Evolutionary conservation across 169 alveolate genomes (phyloP).

Genomic region (Plasmodium coatneyi): DNA sequence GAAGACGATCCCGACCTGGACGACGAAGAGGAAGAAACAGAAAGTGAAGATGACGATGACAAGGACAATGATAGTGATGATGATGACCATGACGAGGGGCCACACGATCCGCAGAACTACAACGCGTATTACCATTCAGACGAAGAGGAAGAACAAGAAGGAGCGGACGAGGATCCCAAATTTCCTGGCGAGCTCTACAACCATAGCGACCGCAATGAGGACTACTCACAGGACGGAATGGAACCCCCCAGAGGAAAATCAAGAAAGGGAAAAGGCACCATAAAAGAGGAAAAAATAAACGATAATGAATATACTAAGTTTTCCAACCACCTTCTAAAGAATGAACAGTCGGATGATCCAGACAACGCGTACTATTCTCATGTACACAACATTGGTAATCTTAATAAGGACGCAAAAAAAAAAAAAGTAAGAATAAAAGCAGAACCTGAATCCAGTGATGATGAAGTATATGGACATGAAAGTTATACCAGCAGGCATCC

Average conservation of each 20-base stretch:
- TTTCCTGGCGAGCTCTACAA: neutral
- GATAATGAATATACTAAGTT: neutral
- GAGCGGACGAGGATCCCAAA: neutral
- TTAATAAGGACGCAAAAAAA: neutral
- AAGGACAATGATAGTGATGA: neutral
- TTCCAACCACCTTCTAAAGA: neutral
- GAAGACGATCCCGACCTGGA: too few species aligned
- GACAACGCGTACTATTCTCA: neutral
- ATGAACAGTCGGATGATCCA: neutral
- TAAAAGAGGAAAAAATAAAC: neutral
- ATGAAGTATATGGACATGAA: neutral
- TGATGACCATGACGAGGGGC: neutral
- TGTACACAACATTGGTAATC: neutral
- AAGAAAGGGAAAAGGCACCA: neutral
- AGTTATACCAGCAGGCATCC: neutral
- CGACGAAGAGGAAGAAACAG: neutral
- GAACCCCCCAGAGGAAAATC: neutral
- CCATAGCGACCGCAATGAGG: neutral
- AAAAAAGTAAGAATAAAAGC: conserved; percentile 37
- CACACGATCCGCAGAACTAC: neutral
- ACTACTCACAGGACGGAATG: neutral
- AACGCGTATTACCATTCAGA: neutral
- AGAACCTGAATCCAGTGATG: neutral
- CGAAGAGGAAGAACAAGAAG: conserved; percentile 3
- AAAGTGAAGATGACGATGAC: neutral